Conservation (phyloP, 192 early-diverging fungal species). For the Funneliformis mosseae region DNA sequence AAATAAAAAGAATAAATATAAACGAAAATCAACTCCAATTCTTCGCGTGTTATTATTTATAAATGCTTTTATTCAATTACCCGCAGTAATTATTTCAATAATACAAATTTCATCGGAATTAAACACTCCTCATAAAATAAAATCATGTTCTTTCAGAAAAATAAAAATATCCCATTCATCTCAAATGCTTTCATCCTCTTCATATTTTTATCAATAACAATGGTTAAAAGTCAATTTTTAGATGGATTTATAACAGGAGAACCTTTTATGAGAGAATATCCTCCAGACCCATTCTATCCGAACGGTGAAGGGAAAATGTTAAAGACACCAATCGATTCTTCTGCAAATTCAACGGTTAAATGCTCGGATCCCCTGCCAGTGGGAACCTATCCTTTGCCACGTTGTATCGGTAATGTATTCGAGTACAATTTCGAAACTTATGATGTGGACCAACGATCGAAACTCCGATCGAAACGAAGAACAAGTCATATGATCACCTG, state of each 20-base stretch:
- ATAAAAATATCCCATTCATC: too few species aligned
- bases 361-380: neutral
- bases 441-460: neutral
- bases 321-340: neutral
- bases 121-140: too few species aligned
- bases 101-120: too few species aligned
- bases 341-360: neutral
- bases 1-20: too few species aligned
- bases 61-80: too few species aligned
- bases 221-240: neutral
- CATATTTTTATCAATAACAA: neutral
- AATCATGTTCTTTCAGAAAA: too few species aligned
- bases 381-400: neutral
- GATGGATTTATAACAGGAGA: neutral
- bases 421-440: neutral
- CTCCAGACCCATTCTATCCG: neutral
- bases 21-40: too few species aligned
- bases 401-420: neutral
- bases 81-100: too few species aligned
- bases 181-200: neutral
- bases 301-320: neutral
- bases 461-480: neutral
- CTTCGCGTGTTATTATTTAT: too few species aligned
- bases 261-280: neutral
- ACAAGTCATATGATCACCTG: neutral